Conservation (phyloP, 495 filamentous ascomycete genomes). For the Aspergillus haitiensis region DNA sequence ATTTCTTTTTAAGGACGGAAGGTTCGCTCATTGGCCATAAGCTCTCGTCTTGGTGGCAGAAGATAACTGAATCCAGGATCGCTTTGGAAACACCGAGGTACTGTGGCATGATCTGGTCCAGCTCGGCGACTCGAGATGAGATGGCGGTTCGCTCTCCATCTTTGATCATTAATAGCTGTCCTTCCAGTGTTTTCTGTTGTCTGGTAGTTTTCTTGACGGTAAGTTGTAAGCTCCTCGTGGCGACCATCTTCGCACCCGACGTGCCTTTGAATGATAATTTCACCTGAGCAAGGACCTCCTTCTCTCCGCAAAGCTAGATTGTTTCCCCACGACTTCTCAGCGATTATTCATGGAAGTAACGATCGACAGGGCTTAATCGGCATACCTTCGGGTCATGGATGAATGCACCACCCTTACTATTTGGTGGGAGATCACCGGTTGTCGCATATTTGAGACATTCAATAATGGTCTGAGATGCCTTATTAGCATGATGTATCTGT, state of each 20-base stretch:
- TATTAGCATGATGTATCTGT: background rate
- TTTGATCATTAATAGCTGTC: constrained; percentile 67
- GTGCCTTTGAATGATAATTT: constrained; percentile 82
- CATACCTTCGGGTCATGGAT: constrained; percentile 88
- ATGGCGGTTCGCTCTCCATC: constrained; percentile 78
- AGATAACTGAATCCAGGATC: constrained; percentile 90
- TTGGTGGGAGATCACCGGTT: constrained; percentile 88
- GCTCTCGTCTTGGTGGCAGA: constrained; percentile 98
- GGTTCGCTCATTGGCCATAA: constrained; percentile 98
- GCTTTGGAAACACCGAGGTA: constrained; percentile 89
- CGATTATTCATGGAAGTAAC: no score
- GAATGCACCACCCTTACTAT: constrained; percentile 91
- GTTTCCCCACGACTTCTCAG: background rate
- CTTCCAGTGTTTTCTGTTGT: constrained; percentile 77
- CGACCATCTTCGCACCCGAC: constrained; percentile 72
- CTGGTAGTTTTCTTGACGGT: constrained; percentile 78
- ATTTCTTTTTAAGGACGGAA: constrained; percentile 77
- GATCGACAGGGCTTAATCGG: background rate
- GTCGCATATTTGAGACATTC: constrained; percentile 99
- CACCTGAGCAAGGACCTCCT: constrained; percentile 87
- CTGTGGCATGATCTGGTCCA: constrained; percentile 80
- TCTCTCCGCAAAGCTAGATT: constrained; percentile 73
- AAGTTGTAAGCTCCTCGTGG: constrained; percentile 78
- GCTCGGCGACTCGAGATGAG: constrained; percentile 73
- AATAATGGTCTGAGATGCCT: constrained; percentile 73